These are phyloP conservation scores for Sarcomyxa edulis DNA, from an alignment of 768 basidiomycete species.

Conservation along the genomic window DNA sequence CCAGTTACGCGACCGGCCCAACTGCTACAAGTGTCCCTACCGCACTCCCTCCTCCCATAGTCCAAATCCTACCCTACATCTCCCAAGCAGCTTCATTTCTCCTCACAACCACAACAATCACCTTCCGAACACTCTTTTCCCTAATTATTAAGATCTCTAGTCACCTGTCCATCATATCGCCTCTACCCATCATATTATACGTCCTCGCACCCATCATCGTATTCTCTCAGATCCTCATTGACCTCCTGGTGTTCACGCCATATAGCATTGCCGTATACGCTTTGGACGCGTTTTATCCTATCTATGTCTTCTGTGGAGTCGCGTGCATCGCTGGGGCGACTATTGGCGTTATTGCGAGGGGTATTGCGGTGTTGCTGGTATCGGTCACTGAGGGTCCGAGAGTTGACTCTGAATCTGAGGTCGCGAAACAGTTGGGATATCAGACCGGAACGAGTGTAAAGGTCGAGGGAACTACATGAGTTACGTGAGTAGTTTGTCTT, in stretches of 20 bases:
- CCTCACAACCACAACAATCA: not conserved
- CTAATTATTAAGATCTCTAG: not conserved
- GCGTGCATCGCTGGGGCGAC: conserved; percentile 48
- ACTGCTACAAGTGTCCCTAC: too few species aligned
- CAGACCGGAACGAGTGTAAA: too few species aligned
- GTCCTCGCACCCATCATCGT: conserved; percentile 44
- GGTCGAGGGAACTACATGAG: too few species aligned
- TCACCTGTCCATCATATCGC: conserved; percentile 17
- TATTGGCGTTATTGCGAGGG: conserved; percentile 32
- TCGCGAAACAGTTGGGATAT: too few species aligned
- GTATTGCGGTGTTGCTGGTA: not conserved
- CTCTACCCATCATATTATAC: conserved; percentile 28
- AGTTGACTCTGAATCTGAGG: too few species aligned
- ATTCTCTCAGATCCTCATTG: conserved; percentile 32
- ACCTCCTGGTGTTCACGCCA: conserved; percentile 41
- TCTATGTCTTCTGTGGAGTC: conserved; percentile 52
- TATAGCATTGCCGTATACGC: conserved; percentile 31
- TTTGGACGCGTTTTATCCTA: conserved; percentile 41
- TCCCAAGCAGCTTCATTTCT: not conserved
- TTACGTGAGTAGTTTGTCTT: too few species aligned
- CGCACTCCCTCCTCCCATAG: too few species aligned
- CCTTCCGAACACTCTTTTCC: not conserved
- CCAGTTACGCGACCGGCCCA: too few species aligned
- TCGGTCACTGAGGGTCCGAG: too few species aligned
- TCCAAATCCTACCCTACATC: not conserved